Base-by-base conservation (phyloP, 176 grass and related monocot genomes). In the Coix lacrymajobi region DNA sequence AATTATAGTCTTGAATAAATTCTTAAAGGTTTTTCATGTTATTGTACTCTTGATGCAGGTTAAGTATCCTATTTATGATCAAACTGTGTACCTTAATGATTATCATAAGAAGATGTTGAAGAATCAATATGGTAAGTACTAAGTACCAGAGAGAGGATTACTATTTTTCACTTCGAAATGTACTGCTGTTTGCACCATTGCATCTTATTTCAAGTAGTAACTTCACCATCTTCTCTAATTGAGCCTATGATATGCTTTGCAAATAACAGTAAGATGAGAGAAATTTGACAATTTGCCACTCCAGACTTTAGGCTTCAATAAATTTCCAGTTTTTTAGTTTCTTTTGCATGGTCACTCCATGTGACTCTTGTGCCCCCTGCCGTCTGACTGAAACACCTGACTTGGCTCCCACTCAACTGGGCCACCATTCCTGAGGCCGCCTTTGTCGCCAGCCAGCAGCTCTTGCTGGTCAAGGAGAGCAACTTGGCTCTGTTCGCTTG, bases 81-180 rank as follows among this genome's bases (percentile, higher is more conserved):
- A 93, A 88, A 62, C 69, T 69, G 82, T 98, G 67, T 89, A 91
- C 51, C 89, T 98, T 48, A 91, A 85, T 46, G 85, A 92, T 46
- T 81, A 96, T 80, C 89, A 92, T 78, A 98, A 93, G 76, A 75
- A 41, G 73, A 79, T 87, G 75, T 54, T 98, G 82, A 98, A 98
- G 73, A 82, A 95, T 57, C 79, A 92, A 85, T 96, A 86, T 77
- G 91, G 96, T 98, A 83, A 85, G 88, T 89, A 41, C 43, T 65
- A 68, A 46, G 28, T 45, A 32, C 38, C 29, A 66, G 24, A 66
- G 3, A 34, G 11, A 44, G 25, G 29, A 19, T 26, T 56, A 25
- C 65, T 77, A 17, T 66, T 79, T 31, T 15, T 69, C 16, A 52
- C 61, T 52, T 84, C 61, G 71, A 77, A 87, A 58, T 78, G 66